Conservation (phyloP, 352 stramenopile species). For the Phytophthora parvispora region DNA sequence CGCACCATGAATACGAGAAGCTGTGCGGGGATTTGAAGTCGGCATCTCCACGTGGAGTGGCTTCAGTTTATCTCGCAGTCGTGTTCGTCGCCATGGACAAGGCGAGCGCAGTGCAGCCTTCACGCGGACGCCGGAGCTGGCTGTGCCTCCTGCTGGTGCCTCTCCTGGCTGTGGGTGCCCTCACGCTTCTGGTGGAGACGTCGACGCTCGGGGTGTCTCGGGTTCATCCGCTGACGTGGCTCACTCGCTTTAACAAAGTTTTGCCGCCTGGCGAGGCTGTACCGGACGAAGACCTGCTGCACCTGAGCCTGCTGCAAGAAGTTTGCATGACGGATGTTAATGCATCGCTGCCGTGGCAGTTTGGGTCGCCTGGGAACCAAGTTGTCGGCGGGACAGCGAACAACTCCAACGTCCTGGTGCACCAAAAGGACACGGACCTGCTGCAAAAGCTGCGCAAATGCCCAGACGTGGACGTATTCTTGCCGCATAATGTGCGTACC, state of each 20-base stretch:
- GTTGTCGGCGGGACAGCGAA: constrained; percentile 23
- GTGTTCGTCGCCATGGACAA: constrained; percentile 20
- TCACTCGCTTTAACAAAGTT: constrained; percentile 13
- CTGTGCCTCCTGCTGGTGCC: constrained; percentile 21
- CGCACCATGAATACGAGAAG: constrained; percentile 23
- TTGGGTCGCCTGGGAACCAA: constrained; percentile 42
- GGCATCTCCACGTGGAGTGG: constrained; percentile 12
- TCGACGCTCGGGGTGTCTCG: constrained; percentile 21
- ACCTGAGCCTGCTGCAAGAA: constrained; percentile 47
- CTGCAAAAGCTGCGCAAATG: constrained; percentile 53
- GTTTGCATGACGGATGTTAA: constrained; percentile 33
- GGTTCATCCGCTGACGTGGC: constrained; percentile 24
- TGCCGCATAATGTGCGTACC: constrained; percentile 35
- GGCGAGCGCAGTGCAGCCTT: constrained; percentile 4
- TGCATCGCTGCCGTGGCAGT: constrained; percentile 41
- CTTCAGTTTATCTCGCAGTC: constrained; percentile 16
- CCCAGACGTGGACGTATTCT: constrained; percentile 56
- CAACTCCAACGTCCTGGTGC: constrained; percentile 32
- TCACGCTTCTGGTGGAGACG: constrained; percentile 30
- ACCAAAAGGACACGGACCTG: constrained; percentile 32
- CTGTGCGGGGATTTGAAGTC: constrained; percentile 32
- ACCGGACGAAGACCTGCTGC: constrained; percentile 33
- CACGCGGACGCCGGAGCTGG: constrained; percentile 11
- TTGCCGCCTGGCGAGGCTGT: constrained; percentile 22
- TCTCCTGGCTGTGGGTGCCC: constrained; percentile 19